phyloP scores from a whole-genome alignment of 2,329 filamentous ascomycete genomes.

The Fusarium sublunatum region DNA sequence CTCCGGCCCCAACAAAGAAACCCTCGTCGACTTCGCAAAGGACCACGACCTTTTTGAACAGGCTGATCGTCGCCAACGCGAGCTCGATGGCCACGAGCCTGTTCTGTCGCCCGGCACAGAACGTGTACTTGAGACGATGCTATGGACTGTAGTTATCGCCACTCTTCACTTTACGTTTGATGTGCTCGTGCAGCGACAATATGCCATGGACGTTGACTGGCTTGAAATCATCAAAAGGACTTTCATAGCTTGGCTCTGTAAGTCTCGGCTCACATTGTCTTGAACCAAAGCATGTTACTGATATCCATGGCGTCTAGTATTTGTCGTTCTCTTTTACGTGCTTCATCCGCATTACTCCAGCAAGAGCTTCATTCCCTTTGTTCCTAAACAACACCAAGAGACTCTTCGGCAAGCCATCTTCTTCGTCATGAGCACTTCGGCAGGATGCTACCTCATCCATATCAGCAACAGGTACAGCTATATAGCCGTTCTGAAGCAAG shows the following conservation, averaged over 20 bases:
- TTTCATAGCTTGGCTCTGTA: constrained; percentile 64
- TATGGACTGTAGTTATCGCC: constrained; percentile 71
- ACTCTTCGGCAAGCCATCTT: constrained; percentile 71
- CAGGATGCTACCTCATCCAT: constrained; percentile 83
- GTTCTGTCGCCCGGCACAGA: constrained; percentile 60
- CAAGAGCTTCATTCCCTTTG: constrained; percentile 61
- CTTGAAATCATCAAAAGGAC: constrained; percentile 63
- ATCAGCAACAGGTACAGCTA: constrained; percentile 85
- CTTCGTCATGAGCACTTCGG: constrained; percentile 66
- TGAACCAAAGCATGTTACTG: background rate
- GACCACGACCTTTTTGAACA: constrained; percentile 68
- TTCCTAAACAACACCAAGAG: constrained; percentile 60
- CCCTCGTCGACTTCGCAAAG: constrained; percentile 78
- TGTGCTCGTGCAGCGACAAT: constrained; percentile 82
- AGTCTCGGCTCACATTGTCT: constrained; percentile 23
- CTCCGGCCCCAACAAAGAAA: constrained; percentile 69
- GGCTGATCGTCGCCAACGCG: constrained; percentile 55
- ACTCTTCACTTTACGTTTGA: constrained; percentile 84
- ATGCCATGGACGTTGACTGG: constrained; percentile 75
- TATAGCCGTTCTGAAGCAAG: constrained; percentile 89
- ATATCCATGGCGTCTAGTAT: constrained; percentile 55
- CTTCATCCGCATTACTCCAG: constrained; percentile 66
- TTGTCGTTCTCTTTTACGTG: constrained; percentile 65
- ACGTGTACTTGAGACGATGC: constrained; percentile 64
- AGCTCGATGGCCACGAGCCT: constrained; percentile 50